Evolutionary conservation across 176 grass and related monocot genomes (phyloP), one percentile per base, ranked within the genome.

Genomic region (Rhipidocladum racemiflorum): DNA sequence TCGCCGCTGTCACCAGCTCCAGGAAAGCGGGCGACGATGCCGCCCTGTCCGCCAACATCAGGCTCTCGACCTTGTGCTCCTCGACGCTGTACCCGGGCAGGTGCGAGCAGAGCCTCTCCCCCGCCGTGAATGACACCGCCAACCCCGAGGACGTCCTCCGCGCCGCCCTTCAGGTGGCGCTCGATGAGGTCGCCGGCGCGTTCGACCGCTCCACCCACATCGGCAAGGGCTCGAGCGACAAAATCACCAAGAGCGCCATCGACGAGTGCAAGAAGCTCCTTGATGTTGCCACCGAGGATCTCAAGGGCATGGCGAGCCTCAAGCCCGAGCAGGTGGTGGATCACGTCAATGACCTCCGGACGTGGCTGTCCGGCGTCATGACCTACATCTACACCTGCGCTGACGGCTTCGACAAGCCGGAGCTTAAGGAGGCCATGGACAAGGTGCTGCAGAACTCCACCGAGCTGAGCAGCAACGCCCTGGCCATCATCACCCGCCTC

Each of bases 381-480:
- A 91, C 92, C 0, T 94, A 91, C 71, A 48, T 89, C 78, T 85
- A 92, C 72, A 95, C 91, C 65, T 97, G 95, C 77, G 76, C 90
- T 14, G 95, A 97, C n/a, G 90, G 90, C 4, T 92, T 97, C 81
- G 82, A 94, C 29, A 80, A 93, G 36, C 90, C 87, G 0, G 84
- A 91, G 71, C 81, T 91, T 4, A 89, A 84, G 78, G 64, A 77
- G 18, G 84, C 88, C 60, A 98, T 98, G 95, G 65, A 92, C 74
- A 91, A 76, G 36, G 66, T 85, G 61, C 84, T 98, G 72, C 82
- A 64, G 30, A 95, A 91, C 59, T 81, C 95, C 27, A 91, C 95
- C 18, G 79, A 98, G 85, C 85, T 95, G 72, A 94, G 90, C 75
- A 98, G 92, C 86, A 98, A 98, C 43, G 92, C 88, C 18, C 90